Percentiles rank a stretch among this genome's conserved stretches.
Evolutionary conservation across 768 basidiomycete genomes (phyloP).

Genomic region (Collybia sordida): DNA sequence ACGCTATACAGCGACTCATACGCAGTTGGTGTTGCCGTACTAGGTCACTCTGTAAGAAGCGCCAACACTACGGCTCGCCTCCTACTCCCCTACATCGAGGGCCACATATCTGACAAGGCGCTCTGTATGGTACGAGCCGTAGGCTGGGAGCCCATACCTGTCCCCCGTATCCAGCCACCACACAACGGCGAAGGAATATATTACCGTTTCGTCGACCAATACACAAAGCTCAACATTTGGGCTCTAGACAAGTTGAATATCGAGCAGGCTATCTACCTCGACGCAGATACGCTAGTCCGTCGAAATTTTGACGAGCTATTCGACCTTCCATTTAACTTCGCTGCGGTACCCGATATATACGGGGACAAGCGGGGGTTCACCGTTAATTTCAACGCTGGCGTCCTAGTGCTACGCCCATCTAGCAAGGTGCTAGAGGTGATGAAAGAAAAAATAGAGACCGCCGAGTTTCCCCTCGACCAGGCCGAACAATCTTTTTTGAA

Average conservation of each 20-base stretch:
- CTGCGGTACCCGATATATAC: conserved; percentile 40
- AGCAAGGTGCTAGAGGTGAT: conserved; percentile 26
- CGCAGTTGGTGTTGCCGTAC: conserved; percentile 25
- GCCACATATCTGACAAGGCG: conserved; percentile 33
- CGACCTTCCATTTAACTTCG: conserved; percentile 37
- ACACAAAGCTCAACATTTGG: conserved; percentile 45
- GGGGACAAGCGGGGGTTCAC: conserved; percentile 29
- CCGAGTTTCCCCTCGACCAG: conserved; percentile 27
- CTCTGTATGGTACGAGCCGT: conserved; percentile 36
- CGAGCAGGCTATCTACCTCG: conserved; percentile 34
- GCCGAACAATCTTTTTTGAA: conserved; percentile 44
- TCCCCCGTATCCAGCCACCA: conserved; percentile 37
- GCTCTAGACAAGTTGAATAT: conserved; percentile 29
- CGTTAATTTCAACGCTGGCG: conserved; percentile 38
- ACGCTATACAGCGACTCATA: conserved; percentile 28
- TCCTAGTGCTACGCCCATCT: conserved; percentile 33
- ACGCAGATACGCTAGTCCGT: conserved; percentile 42
- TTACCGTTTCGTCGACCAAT: conserved; percentile 37
- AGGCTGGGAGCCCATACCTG: conserved; percentile 37
- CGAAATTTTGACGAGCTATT: conserved; percentile 46
- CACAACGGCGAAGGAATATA: conserved; percentile 32
- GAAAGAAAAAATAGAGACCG: conserved; percentile 23
- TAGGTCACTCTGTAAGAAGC: conserved; percentile 21
- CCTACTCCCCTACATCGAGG: conserved; percentile 24
- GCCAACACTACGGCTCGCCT: conserved; percentile 24